Percentiles rank a stretch among this genome's conserved stretches.
phyloP scores from a whole-genome alignment of 257 asterid genomes.

The Jacaranda mimosifolia region DNA sequence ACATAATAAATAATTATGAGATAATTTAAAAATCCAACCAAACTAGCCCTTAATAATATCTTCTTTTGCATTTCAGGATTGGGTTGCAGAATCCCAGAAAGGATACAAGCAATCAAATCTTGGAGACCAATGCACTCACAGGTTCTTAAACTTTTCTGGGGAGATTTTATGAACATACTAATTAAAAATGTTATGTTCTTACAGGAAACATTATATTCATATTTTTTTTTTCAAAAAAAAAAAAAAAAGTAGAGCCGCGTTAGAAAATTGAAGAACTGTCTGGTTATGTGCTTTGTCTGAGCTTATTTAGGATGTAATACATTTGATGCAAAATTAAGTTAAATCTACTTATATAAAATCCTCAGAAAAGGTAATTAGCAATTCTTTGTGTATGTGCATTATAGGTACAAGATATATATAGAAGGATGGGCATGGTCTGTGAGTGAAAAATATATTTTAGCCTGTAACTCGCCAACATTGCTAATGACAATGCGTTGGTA shows the following conservation, averaged over 20 bases:
- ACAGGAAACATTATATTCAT: neutral
- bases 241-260: neutral
- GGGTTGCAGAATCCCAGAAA: slow-evolving; percentile 57
- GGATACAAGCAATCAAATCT: slow-evolving; percentile 66
- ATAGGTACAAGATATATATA: slow-evolving; percentile 84
- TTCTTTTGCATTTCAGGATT: slow-evolving; percentile 51
- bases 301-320: neutral
- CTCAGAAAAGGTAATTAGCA: neutral
- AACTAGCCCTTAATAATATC: neutral
- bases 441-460: slow-evolving; percentile 86
- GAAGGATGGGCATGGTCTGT: slow-evolving; percentile 96
- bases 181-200: neutral
- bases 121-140: slow-evolving; percentile 73
- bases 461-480: slow-evolving; percentile 83
- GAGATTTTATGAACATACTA: neutral
- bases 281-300: slow-evolving; percentile 1
- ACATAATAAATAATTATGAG: too few relatives aligned
- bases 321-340: neutral
- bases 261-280: neutral
- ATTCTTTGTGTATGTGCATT: slow-evolving; percentile 6
- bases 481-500: slow-evolving; percentile 69
- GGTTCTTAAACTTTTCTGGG: slow-evolving; percentile 35
- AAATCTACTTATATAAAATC: neutral
- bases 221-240: neutral
- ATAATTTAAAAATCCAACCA: too few relatives aligned